Conservation (phyloP, 352 stramenopile genomes). For the Pythium vanterpoolii region DNA sequence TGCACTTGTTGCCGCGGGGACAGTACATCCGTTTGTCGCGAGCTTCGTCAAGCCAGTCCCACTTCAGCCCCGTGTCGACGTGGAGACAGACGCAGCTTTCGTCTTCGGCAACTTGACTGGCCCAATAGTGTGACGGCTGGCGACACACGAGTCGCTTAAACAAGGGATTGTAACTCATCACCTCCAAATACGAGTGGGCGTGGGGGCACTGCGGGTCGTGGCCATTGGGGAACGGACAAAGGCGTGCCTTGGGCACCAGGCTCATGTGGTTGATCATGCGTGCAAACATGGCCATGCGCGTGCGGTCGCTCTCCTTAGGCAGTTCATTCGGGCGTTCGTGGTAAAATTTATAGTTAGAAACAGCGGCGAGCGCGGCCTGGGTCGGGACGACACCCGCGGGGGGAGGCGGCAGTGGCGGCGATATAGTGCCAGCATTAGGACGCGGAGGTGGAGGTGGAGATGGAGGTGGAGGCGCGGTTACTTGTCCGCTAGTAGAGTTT, state of each 20-base stretch:
- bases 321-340: conserved; percentile 3
- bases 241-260: conserved; percentile 36
- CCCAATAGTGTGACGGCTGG: conserved; percentile 41
- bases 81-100: conserved; percentile 43
- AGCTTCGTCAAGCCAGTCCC: conserved; percentile 36
- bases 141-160: conserved; percentile 46
- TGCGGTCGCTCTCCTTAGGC: conserved; percentile 11
- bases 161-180: conserved; percentile 52
- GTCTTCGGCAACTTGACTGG: conserved; percentile 37
- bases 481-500: too few relatives aligned
- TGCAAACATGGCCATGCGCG: conserved; percentile 32
- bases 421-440: not conserved
- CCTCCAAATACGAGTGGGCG: conserved; percentile 45
- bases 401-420: not conserved
- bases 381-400: not conserved
- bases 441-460: not conserved
- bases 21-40: conserved; percentile 15
- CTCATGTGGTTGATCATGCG: conserved; percentile 55
- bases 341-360: conserved; percentile 3
- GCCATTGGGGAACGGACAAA: conserved; percentile 31
- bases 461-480: too few relatives aligned
- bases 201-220: conserved; percentile 26
- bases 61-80: conserved; percentile 38
- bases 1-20: conserved; percentile 2
- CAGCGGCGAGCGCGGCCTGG: not conserved